Evolutionary conservation across 23 red algal genomes (phyloP), one percentile per base, ranked within the genome.

Genomic region (Rhodosorus marinus): DNA sequence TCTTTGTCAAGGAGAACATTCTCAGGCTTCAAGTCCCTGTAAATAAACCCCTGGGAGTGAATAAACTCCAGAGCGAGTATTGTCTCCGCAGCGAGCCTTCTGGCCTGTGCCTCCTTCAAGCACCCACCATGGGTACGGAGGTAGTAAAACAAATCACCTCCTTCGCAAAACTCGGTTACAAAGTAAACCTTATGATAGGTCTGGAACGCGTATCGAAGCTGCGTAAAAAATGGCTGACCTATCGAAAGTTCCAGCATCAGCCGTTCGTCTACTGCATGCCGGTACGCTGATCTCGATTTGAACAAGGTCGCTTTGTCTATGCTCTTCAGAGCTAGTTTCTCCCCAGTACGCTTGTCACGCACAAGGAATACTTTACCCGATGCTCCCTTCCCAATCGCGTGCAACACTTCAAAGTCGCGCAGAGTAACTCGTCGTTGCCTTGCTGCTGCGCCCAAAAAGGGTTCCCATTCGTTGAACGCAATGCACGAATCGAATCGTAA

Each of bases 261-360:
- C 31, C 86, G 67, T 53, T 93, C 86, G 64, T 81, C 86, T 24
- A 83, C 53, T 8, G 86, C 75, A 45, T 93, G 86, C 38, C 81
- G 43, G 35, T 61, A 69, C 4, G 69, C 68, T 29, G 72, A 70
- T 33, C 71, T 62, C 42, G 66, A 72, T 29, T 76, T 72, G 23
- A 72, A 87, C 6, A 87, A 70, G 31, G 50, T 61, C 41, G 48
- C 67, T 59, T 87, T 87, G 46, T 87, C 81, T 56, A 87, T 87
- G 29, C 76, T 68, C 54, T 87, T 87, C n/a, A 87, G 56, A 19
- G 81, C 81, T 26, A 77, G 25, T 30, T 70, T 57, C 59, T 87
- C 81, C 28, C 27, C 70, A 25, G 33, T 69, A 27, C 55, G 38
- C 31, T 57, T 26, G 54, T 87, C 81, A 51, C 73, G 62, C 11